Base-by-base conservation (phyloP, 108 stramenopile genomes). In the Aurantiochytrium sp. region DNA sequence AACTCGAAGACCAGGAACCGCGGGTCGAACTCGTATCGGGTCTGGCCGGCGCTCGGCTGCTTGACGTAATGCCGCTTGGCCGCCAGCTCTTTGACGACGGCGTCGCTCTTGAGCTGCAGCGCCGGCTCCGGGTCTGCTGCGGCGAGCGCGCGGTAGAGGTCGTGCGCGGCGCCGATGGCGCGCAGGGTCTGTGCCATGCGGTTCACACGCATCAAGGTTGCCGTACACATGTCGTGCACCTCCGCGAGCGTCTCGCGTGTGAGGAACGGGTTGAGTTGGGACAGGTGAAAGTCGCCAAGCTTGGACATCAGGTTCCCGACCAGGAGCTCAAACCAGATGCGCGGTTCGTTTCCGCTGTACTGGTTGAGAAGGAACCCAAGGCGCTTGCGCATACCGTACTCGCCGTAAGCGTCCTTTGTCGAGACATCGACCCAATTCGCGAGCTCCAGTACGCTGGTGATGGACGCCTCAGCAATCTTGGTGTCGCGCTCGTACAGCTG, bases 1-100 rank as follows among this genome's bases (percentile, higher is more conserved):
- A 85, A 68, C 36, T 91, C 91, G 32, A 90, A 88, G 1, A 90
- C 87, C 6, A 91, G 45, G 73, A 89, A 86, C 4, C 91, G 87
- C 4, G 91, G 88, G 48, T 91, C 91, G 30, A 41, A 21, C 22
- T 19, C 85, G 30, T 4, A 86, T 2, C 22, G 36, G 15, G 32
- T 34, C 37, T 53, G 17, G 22, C 21, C 37, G 42, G 34, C 86
- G 3, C 32, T 27, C 34, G 59, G 59, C 19, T 65, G 59, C 5
- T 90, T 21, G 31, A 86, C 52, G 55, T 55, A 86, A n/a, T 86
- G 86, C 0, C 86, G 86, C 32, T 55, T 32, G 10, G 55, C 86
- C 4, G 86, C 27, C 5, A 86, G 54, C 34, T 55, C 52, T 6
- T 24, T 22, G n/a, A 54, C 86, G 27, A 86, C 32, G 17, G 86